Conservation (phyloP, 2,329 filamentous ascomycete genomes). For the Balansia obtecta region DNA sequence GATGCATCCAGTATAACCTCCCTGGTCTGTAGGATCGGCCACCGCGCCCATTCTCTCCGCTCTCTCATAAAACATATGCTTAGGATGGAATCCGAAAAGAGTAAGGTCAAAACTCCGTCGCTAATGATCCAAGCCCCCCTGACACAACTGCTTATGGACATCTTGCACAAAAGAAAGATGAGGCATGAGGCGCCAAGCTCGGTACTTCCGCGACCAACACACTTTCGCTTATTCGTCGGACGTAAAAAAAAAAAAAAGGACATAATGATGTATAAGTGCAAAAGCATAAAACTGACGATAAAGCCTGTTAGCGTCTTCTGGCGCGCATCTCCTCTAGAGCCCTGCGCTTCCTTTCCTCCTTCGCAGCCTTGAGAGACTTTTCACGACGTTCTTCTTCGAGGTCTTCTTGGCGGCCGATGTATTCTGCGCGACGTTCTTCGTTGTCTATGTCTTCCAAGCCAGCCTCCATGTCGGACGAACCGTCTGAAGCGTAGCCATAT, state of each 20-base stretch:
- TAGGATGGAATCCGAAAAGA: background rate
- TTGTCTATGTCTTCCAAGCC: conserved; percentile 60
- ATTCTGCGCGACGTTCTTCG: conserved; percentile 53
- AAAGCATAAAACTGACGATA: background rate
- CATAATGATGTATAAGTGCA: background rate
- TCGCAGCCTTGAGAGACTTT: conserved; percentile 47
- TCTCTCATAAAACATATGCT: background rate
- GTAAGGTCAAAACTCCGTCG: conserved; percentile 23
- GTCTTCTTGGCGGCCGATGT: conserved; percentile 55
- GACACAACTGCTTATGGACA: background rate
- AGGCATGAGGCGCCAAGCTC: background rate
- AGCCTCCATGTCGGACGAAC: conserved; percentile 68
- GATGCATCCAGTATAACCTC: background rate
- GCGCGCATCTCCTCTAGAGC: conserved; percentile 24
- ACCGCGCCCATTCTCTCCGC: background rate
- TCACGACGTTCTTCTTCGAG: conserved; percentile 50
- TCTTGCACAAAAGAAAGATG: background rate
- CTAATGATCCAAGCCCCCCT: conserved; percentile 18
- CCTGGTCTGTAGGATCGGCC: background rate
- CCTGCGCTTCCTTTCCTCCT: conserved; percentile 40
- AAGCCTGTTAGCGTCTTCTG: conserved; percentile 14
- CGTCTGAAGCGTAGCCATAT: conserved; percentile 50
- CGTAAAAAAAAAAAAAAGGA: background rate
- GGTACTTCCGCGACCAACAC: background rate
- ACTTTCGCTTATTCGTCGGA: background rate